Conservation (phyloP, 805 yeast genomes). For the Lachancea waltii region DNA sequence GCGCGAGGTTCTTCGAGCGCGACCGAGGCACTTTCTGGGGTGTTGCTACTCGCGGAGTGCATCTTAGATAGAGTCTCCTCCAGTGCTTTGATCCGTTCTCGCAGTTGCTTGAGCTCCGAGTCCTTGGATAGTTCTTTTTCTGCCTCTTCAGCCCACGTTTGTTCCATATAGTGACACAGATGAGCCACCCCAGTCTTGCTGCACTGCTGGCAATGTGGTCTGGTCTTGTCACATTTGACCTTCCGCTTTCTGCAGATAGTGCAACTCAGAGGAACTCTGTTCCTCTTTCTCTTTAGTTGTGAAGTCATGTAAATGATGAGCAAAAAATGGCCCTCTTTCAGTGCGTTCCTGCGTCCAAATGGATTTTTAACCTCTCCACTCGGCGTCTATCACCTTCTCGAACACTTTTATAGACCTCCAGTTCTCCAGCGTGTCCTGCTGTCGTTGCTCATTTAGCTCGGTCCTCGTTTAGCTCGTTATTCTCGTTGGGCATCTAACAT, state of each 20-base stretch:
- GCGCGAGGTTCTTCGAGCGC: not conserved
- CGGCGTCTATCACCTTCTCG: not conserved
- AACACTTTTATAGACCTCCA: slow-evolving; percentile 3
- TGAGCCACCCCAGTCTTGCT: slow-evolving; percentile 52
- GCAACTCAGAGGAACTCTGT: slow-evolving; percentile 43
- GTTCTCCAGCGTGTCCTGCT: not conserved
- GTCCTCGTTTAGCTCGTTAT: slow-evolving; percentile 4
- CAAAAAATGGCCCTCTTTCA: too few species aligned
- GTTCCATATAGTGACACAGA: slow-evolving; percentile 51
- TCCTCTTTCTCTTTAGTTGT: slow-evolving; percentile 36
- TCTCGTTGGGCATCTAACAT: slow-evolving; percentile 8
- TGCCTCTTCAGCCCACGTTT: slow-evolving; percentile 49
- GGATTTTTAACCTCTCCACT: not conserved
- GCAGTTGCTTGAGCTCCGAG: slow-evolving; percentile 46
- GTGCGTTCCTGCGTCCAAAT: too few species aligned
- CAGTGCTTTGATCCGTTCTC: slow-evolving; percentile 45
- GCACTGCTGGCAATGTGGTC: slow-evolving; percentile 54
- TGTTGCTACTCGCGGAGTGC: slow-evolving; percentile 19
- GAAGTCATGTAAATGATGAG: slow-evolving; percentile 3
- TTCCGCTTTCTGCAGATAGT: slow-evolving; percentile 45
- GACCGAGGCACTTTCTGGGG: slow-evolving; percentile 14
- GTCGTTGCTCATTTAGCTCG: slow-evolving; percentile 1
- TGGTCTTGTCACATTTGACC: slow-evolving; percentile 44
- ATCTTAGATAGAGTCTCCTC: slow-evolving; percentile 40
- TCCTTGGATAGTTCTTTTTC: slow-evolving; percentile 45